These are phyloP conservation scores for Acidiella bohemica DNA, from an alignment of 495 filamentous ascomycete species.

Conservation along the genomic window DNA sequence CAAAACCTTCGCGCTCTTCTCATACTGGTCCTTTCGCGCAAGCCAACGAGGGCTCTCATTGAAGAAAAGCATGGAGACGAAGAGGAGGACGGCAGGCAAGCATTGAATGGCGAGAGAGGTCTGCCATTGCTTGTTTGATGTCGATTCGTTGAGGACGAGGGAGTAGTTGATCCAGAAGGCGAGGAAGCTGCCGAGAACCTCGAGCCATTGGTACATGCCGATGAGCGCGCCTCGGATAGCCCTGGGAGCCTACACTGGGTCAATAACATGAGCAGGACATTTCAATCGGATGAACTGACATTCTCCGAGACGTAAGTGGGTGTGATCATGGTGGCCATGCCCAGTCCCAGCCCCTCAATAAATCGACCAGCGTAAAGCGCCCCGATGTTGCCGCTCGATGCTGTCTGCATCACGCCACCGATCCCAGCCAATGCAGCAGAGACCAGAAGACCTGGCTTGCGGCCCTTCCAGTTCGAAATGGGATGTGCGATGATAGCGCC, in stretches of 20 bases:
- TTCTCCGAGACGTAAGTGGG: conserved; percentile 48
- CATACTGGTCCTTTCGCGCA: conserved; percentile 13
- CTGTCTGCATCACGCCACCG: conserved; percentile 25
- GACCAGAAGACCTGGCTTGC: conserved; percentile 14
- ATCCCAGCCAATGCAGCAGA: conserved; percentile 31
- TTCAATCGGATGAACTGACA: too few relatives aligned
- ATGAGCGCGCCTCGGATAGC: conserved; percentile 58
- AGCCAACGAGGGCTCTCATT: conserved; percentile 16
- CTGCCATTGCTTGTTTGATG: conserved; percentile 4
- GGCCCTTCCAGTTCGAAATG: conserved; percentile 4
- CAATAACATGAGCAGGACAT: too few relatives aligned
- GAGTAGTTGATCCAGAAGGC: conserved; percentile 27
- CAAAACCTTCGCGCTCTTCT: conserved; percentile 3
- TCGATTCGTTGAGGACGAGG: not conserved
- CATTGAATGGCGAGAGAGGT: conserved; percentile 15
- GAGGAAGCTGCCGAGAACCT: conserved; percentile 48
- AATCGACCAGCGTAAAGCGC: conserved; percentile 29
- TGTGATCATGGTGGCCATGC: conserved; percentile 50
- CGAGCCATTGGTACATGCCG: conserved; percentile 59
- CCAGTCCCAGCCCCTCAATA: conserved; percentile 52
- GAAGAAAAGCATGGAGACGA: conserved; percentile 8
- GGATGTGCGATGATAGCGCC: conserved; percentile 37
- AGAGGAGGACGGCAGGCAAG: conserved; percentile 13
- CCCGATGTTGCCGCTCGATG: conserved; percentile 11
- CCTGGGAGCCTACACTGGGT: conserved; percentile 55